A percentile compares a stretch with the other conserved stretches of the same genome.
phyloP scores from a whole-genome alignment of 371 early-diverging fungal genomes.

The Apophysomyces variabilis region DNA sequence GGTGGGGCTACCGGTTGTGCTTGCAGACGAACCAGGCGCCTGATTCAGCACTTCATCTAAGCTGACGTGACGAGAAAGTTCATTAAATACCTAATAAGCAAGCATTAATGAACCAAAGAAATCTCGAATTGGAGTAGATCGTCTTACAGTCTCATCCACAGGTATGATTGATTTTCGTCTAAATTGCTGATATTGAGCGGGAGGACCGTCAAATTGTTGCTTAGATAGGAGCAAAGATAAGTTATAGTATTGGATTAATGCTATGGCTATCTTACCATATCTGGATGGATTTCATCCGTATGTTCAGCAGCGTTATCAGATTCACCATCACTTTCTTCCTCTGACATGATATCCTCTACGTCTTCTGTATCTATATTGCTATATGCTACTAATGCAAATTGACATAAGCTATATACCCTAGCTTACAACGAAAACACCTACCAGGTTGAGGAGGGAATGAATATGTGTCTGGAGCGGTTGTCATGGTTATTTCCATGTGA shows the following conservation, averaged over 20 bases:
- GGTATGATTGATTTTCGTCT: slow-evolving; percentile 92
- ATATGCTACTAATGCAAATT: not conserved
- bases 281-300: slow-evolving; percentile 48
- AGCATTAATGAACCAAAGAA: not conserved
- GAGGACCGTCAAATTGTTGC: slow-evolving; percentile 72
- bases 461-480: slow-evolving; percentile 20
- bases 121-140: too few relatives aligned
- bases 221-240: slow-evolving; percentile 13
- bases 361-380: slow-evolving; percentile 34
- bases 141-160: slow-evolving; percentile 74
- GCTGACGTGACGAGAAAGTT: slow-evolving; percentile 83
- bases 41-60: slow-evolving; percentile 81
- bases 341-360: slow-evolving; percentile 34
- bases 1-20: not conserved
- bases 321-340: slow-evolving; percentile 31
- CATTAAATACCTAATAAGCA: slow-evolving; percentile 62
- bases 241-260: not conserved
- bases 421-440: slow-evolving; percentile 16
- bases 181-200: slow-evolving; percentile 73
- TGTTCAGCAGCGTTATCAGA: slow-evolving; percentile 27
- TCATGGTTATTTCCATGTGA: slow-evolving; percentile 35
- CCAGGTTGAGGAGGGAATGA: slow-evolving; percentile 38
- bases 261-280: slow-evolving; percentile 39
- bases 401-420: not conserved
- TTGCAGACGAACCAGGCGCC: slow-evolving; percentile 42